Base-by-base conservation (phyloP, 2,329 filamentous ascomycete species). In the Dothideomycetidae sp. region DNA sequence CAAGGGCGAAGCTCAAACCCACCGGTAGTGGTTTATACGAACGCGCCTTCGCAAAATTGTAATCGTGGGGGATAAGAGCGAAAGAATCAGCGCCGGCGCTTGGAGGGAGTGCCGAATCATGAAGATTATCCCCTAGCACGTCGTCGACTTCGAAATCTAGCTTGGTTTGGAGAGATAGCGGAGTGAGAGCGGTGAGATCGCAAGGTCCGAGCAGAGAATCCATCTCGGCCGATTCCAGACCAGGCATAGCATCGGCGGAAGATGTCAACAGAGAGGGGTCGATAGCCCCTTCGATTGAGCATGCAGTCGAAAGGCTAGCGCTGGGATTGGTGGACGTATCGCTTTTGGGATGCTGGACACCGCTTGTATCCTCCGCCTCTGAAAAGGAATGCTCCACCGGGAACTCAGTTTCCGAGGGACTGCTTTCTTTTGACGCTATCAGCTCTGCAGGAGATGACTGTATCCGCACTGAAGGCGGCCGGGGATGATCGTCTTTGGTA, bases 1-100 rank as follows among this genome's bases (percentile, higher is more conserved):
- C 50, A 11, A 51, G 37, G 2, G 48, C 40, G 29, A 54, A 46
- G 21, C n/a, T n/a, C n/a, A 26, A 7, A 26, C n/a, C 21, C 21
- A 26, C n/a, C 7, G 21, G 21, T n/a, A 26, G 7, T 7, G 21
- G n/a, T 26, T 26, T 26, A 26, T 26, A 26, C 7, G 7, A 26
- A 7, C n/a, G 7, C n/a, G 7, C 21, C 21, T 26, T 26, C n/a
- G 21, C 21, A 7, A 7, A 26, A n/a, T n/a, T 26, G 7, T 7
- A 26, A 26, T 26, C 21, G 21, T n/a, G 7, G 7, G 21, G 21
- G 21, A 26, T 26, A n/a, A 26, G 21, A 7, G 21, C 21, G n/a
- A 26, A n/a, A 26, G 21, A 26, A n/a, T 26, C 21, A n/a, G n/a
- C n/a, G 7, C n/a, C 21, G n/a, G 21, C 21, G 7, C n/a, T 7